A percentile compares a stretch with the other conserved stretches of the same genome.
These are phyloP conservation scores for Alternaria ethzedia DNA, from an alignment of 2,329 filamentous ascomycete species.

Conservation along the genomic window DNA sequence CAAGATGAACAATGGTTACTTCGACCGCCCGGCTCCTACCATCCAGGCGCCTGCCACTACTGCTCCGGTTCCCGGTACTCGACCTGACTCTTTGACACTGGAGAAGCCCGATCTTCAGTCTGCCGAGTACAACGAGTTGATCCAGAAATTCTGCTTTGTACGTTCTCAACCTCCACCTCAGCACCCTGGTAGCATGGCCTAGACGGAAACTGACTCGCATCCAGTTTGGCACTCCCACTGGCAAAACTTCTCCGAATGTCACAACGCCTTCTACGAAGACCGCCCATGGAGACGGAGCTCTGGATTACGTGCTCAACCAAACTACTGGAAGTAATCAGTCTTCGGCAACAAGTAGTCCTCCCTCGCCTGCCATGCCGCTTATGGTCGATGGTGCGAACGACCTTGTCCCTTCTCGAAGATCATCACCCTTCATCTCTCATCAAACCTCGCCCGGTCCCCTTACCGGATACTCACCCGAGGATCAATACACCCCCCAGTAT, in stretches of 20 bases:
- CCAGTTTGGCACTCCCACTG: constrained; percentile 58
- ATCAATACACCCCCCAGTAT: constrained; percentile 51
- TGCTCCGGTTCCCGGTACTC: constrained; percentile 48
- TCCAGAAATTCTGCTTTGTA: constrained; percentile 99
- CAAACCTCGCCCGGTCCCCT: constrained; percentile 53
- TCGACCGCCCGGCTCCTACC: constrained; percentile 52
- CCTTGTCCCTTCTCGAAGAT: constrained; percentile 30
- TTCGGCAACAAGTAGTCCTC: constrained; percentile 47
- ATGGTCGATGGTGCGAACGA: constrained; percentile 52
- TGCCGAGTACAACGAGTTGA: constrained; percentile 91
- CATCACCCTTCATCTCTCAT: constrained; percentile 47
- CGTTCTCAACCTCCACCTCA: constrained; percentile 62
- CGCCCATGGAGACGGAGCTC: constrained; percentile 36
- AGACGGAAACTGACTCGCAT: constrained; percentile 50
- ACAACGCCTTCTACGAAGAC: constrained; percentile 31
- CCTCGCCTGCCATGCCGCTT: constrained; percentile 41
- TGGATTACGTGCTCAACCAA: constrained; percentile 35
- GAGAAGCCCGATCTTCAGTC: constrained; percentile 78
- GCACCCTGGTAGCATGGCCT: constrained; percentile 43
- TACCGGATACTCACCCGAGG: constrained; percentile 48
- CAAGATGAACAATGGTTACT: constrained; percentile 33
- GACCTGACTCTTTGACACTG: constrained; percentile 62
- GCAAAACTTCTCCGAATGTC: constrained; percentile 48
- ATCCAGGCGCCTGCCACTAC: constrained; percentile 33
- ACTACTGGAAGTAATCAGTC: constrained; percentile 41